Conservation (phyloP, 257 asterid species). For the Solanum etuberosum region DNA sequence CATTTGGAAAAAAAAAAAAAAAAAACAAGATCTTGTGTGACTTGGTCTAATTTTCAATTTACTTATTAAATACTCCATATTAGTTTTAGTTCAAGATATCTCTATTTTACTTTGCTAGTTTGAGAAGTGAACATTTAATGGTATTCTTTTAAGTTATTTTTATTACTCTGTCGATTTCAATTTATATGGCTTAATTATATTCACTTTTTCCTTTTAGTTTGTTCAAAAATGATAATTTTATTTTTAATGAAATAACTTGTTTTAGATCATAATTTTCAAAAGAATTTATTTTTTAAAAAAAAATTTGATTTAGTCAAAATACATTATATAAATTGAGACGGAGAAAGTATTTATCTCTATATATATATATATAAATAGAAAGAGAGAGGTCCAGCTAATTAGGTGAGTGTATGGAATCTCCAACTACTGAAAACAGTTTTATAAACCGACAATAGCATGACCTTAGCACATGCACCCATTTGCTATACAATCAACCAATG, state of each 20-base stretch:
- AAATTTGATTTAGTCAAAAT: fast-evolving
- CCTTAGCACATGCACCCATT: not conserved
- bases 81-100: not conserved
- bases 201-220: too few relatives aligned
- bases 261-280: too few relatives aligned
- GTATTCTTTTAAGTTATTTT: not conserved
- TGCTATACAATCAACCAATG: not conserved
- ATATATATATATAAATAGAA: too few relatives aligned
- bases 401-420: not conserved
- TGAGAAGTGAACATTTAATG: not conserved
- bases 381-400: not conserved
- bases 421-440: not conserved
- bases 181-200: not conserved
- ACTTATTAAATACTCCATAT: not conserved
- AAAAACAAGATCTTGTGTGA: not conserved
- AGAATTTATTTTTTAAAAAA: too few relatives aligned
- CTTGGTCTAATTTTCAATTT: not conserved
- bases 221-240: too few relatives aligned
- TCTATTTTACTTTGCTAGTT: not conserved
- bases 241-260: too few relatives aligned
- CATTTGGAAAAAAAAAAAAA: not conserved
- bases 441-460: not conserved
- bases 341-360: too few relatives aligned
- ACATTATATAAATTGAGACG: too few relatives aligned
- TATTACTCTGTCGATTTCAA: too few relatives aligned